These are phyloP conservation scores for Trichophyton rubrum DNA, from an alignment of 2,329 filamentous ascomycete species.

Conservation along the genomic window DNA sequence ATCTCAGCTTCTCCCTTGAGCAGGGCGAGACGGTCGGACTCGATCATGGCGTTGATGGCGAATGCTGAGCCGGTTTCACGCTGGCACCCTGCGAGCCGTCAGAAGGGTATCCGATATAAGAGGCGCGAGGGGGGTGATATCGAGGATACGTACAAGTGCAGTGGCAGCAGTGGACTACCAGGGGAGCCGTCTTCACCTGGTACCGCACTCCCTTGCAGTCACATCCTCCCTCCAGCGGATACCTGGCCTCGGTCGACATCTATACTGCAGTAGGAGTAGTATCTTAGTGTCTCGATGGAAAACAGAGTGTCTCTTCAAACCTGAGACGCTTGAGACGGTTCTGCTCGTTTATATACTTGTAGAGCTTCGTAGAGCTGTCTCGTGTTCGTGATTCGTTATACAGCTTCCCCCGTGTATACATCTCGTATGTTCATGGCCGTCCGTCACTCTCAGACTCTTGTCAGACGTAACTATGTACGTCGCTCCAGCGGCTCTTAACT, in stretches of 20 bases:
- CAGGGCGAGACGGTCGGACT: slow-evolving; percentile 27
- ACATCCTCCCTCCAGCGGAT: slow-evolving; percentile 21
- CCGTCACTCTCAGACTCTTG: no score
- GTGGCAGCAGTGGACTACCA: slow-evolving; percentile 38
- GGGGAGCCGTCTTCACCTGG: slow-evolving; percentile 17
- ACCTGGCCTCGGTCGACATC: slow-evolving; percentile 4
- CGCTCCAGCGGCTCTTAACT: no score
- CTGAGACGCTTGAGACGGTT: no score
- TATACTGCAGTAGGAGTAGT: neutral
- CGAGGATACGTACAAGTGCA: slow-evolving; percentile 23
- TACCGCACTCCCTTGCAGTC: slow-evolving; percentile 20
- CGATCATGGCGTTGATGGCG: slow-evolving; percentile 33
- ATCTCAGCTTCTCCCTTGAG: slow-evolving; percentile 16
- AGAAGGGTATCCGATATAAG: neutral
- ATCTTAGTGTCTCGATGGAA: neutral
- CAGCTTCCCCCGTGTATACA: no score
- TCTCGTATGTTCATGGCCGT: no score
- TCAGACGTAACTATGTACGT: no score
- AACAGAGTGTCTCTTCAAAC: no score
- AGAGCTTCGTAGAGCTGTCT: no score
- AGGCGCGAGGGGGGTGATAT: neutral
- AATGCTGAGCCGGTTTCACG: slow-evolving; percentile 33
- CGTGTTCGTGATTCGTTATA: no score
- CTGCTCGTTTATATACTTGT: no score
- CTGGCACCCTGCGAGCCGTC: slow-evolving; percentile 26